Percentiles rank a stretch among this genome's conserved stretches.
phyloP scores from a whole-genome alignment of 78 protist species.

The slime mould (Dictyostelium discoideum) region dicty_2.7 NC_007089.4:114501-115000 shows the following conservation, averaged over 20 bases:
- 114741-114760: neutral
- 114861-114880: slow-evolving; percentile 49
- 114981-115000: slow-evolving; percentile 10
- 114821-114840: slow-evolving; percentile 70
- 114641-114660: slow-evolving; percentile 21
- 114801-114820: slow-evolving; percentile 12
- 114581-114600: slow-evolving; percentile 45
- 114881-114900: slow-evolving; percentile 29
- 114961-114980: slow-evolving; percentile 73
- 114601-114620: slow-evolving; percentile 19
- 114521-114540: slow-evolving; percentile 2
- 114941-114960: slow-evolving; percentile 18
- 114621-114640: slow-evolving; percentile 42
- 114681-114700: slow-evolving; percentile 40
- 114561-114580: slow-evolving; percentile 67
- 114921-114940: slow-evolving; percentile 23
- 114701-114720: slow-evolving; percentile 3
- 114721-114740: neutral
- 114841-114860: slow-evolving; percentile 69
- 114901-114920: slow-evolving; percentile 55
- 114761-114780: slow-evolving; percentile 1
- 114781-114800: slow-evolving; percentile 26
- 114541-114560: slow-evolving; percentile 46
- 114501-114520: neutral
- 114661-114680: slow-evolving; percentile 44